Evolutionary conservation across 2,329 filamentous ascomycete genomes (phyloP).

Genomic region (Phialocephala sp.): DNA sequence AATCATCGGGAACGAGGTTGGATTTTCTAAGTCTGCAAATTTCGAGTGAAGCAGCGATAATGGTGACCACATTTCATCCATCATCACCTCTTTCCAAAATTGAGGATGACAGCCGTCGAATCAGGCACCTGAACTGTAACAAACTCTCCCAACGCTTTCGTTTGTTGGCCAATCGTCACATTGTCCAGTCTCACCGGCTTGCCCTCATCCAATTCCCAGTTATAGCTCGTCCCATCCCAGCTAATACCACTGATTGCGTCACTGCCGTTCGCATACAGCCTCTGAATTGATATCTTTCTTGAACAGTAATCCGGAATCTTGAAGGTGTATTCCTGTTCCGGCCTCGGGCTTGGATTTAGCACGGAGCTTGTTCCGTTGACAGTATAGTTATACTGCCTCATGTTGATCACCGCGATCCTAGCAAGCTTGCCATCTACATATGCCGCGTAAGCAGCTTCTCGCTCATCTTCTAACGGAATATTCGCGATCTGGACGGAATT

Average conservation of each 20-base stretch:
- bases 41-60: too few relatives aligned
- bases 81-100: conserved; percentile 21
- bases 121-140: conserved; percentile 49
- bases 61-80: background rate
- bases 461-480: conserved; percentile 46
- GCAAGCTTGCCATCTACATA: conserved; percentile 53
- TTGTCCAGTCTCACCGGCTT: conserved; percentile 59
- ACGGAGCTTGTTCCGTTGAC: conserved; percentile 45
- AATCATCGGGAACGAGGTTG: too few relatives aligned
- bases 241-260: conserved; percentile 67
- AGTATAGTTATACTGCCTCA: conserved; percentile 65
- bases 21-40: too few relatives aligned
- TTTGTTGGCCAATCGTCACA: conserved; percentile 57
- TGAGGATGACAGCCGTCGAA: conserved; percentile 46
- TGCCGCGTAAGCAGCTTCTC: conserved; percentile 61
- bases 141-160: conserved; percentile 46
- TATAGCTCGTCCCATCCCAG: conserved; percentile 66
- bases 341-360: conserved; percentile 42
- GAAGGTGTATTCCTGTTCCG: conserved; percentile 50
- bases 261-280: conserved; percentile 65
- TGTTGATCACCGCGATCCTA: conserved; percentile 61
- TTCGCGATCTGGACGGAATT: conserved; percentile 53
- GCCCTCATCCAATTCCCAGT: conserved; percentile 61
- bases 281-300: conserved; percentile 47
- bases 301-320: conserved; percentile 39